These are phyloP conservation scores for Rosa hybrid DNA, from an alignment of 331 rosid genomes.

Conservation along the genomic window DNA sequence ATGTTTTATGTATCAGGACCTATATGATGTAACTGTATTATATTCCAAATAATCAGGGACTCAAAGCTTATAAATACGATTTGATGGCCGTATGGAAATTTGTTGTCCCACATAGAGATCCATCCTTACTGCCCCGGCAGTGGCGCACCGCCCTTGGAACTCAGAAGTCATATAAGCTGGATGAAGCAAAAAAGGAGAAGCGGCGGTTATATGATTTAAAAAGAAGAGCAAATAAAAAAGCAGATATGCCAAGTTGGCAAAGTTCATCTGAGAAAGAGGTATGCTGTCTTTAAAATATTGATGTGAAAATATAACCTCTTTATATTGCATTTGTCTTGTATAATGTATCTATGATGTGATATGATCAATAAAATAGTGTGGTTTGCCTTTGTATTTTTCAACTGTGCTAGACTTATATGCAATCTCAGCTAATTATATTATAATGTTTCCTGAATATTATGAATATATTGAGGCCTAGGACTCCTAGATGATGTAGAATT, in stretches of 20 bases:
- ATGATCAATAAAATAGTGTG: neutral
- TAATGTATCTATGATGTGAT: neutral
- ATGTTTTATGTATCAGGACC: slow-evolving; percentile 1
- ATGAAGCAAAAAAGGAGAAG: slow-evolving; percentile 64
- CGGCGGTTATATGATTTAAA: slow-evolving; percentile 66
- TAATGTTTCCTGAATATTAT: neutral
- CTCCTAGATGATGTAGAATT: neutral
- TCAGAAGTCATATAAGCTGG: slow-evolving; percentile 83
- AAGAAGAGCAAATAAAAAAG: slow-evolving; percentile 58
- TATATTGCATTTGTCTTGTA: neutral
- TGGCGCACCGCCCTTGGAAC: slow-evolving; percentile 95
- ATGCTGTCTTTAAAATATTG: slow-evolving; percentile 31
- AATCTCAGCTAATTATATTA: neutral
- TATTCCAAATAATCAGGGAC: slow-evolving; percentile 63
- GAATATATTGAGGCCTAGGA: neutral
- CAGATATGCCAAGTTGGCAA: slow-evolving; percentile 49
- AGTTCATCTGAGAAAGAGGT: slow-evolving; percentile 62
- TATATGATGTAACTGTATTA: slow-evolving; percentile 25
- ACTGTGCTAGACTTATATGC: neutral
- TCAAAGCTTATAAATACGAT: slow-evolving; percentile 71
- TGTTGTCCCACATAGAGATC: slow-evolving; percentile 91
- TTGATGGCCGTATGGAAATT: slow-evolving; percentile 78
- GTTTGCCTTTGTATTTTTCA: neutral
- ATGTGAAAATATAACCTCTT: neutral
- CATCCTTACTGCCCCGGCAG: slow-evolving; percentile 79